These are phyloP conservation scores for Candida labiduridarum DNA, from an alignment of 1,139 yeast species.

Conservation along the genomic window DNA sequence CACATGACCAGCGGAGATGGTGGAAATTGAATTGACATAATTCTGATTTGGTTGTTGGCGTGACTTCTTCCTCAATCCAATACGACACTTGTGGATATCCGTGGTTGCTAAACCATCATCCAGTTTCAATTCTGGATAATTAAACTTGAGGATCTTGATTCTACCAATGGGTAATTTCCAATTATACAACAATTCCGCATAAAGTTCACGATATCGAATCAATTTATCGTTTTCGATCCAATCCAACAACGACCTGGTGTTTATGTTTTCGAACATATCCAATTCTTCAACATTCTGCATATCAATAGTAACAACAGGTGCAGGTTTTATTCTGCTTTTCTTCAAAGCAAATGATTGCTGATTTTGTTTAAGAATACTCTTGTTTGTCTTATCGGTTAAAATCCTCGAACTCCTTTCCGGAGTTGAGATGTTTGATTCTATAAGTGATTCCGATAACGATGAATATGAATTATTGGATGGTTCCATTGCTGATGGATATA, in stretches of 20 bases:
- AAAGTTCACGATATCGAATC: conserved; percentile 62
- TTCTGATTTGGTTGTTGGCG: conserved; percentile 21
- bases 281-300: conserved; percentile 57
- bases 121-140: conserved; percentile 41
- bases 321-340: conserved; percentile 20
- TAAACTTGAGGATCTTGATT: conserved; percentile 76
- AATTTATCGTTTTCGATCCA: conserved; percentile 49
- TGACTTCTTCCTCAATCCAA: conserved; percentile 39
- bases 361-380: conserved; percentile 14
- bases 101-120: conserved; percentile 20
- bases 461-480: conserved; percentile 14
- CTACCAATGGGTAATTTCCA: conserved; percentile 86
- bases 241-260: conserved; percentile 49
- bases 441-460: conserved; percentile 11
- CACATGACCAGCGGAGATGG: conserved; percentile 22
- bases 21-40: conserved; percentile 28
- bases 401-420: conserved; percentile 7
- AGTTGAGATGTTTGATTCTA: conserved; percentile 9
- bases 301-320: conserved; percentile 52
- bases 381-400: conserved; percentile 12
- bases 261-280: conserved; percentile 54
- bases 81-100: conserved; percentile 41
- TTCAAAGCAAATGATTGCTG: not conserved
- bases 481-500: not conserved
- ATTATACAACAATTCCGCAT: conserved; percentile 74